phyloP scores from a whole-genome alignment of 1,284 basidiomycete species.

The Sanghuangporus sanghuang region DNA sequence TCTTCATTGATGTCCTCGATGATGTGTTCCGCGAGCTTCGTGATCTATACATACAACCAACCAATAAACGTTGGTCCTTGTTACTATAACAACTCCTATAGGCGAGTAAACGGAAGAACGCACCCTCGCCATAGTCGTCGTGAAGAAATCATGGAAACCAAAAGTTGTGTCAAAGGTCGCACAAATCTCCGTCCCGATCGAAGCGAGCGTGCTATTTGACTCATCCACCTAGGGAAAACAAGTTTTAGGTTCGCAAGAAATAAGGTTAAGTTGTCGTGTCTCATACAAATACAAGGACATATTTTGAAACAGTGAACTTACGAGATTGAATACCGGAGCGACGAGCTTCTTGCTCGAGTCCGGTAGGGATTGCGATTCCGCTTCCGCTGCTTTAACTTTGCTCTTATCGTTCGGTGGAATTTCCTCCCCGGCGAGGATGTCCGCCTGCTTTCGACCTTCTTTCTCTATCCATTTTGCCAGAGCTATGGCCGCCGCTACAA shows the following conservation, averaged over 20 bases:
- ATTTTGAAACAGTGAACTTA: slow-evolving; percentile 27
- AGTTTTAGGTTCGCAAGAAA: not conserved
- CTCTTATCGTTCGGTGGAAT: slow-evolving; percentile 68
- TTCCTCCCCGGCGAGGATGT: slow-evolving; percentile 59
- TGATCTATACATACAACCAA: slow-evolving; percentile 32
- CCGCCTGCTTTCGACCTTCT: slow-evolving; percentile 57
- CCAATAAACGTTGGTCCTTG: not conserved
- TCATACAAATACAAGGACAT: not conserved
- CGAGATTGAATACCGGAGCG: slow-evolving; percentile 81
- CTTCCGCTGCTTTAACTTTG: slow-evolving; percentile 55
- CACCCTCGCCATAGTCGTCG: slow-evolving; percentile 67
- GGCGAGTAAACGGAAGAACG: slow-evolving; percentile 9
- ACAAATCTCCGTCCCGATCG: slow-evolving; percentile 68
- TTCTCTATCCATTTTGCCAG: slow-evolving; percentile 68
- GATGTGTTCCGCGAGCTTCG: slow-evolving; percentile 51
- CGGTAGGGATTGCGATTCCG: slow-evolving; percentile 51
- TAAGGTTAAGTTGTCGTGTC: not conserved
- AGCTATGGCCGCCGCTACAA: slow-evolving; percentile 72
- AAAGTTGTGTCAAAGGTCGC: slow-evolving; percentile 79
- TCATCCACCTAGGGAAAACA: slow-evolving; percentile 61
- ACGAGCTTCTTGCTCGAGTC: slow-evolving; percentile 50
- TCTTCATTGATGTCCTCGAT: slow-evolving; percentile 87
- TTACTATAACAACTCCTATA: not conserved
- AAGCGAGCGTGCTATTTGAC: slow-evolving; percentile 69
- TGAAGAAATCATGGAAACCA: slow-evolving; percentile 76